Base-by-base conservation (phyloP, 192 early-diverging fungal species). In the Entomortierella lignicola region DNA sequence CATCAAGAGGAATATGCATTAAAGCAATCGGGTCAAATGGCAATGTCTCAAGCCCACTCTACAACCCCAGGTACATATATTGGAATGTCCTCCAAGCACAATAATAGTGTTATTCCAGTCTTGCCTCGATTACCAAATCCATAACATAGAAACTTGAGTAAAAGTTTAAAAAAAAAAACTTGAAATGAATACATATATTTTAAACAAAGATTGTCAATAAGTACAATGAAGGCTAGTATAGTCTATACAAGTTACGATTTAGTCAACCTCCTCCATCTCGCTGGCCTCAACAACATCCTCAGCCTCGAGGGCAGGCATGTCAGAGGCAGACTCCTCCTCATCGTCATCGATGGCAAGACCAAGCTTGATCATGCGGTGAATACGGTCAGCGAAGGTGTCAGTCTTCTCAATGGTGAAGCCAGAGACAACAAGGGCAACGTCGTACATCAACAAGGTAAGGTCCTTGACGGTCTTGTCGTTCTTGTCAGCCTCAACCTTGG, bases 381-480 rank as follows among this genome's bases (percentile, higher is more conserved):
- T 99, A 86, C 97, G 96, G 82, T 84, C 86, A 57, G 94, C 90
- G 71, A 99, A 99, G 77, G 88, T 89, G 68, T 92, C 89, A 52
- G 97, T 95, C 83, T 99, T 96, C 77, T 99, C 97, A 41, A 99
- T 92, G 52, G 88, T 87, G 93, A 99, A 99, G 79, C 98, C 98
- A 77, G 98, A 99, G 64, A 95, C 87, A 71, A 99, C 90, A 63
- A 99, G 89, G 37, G 98, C 87, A 65, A 97, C 94, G 75, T 99
- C 97, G 85, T 90, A 99, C 80, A 99, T 90, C 68, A 99, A 89
- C 87, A 91, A 91, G 80, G 94, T 94, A 55, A 99, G 86, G 82
- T 98, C 93, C 92, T 97, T 97, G 80, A 98, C 96, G 69, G 97
- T 98, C 87, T 96, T 95, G 93, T 98, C 97, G 86, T 95, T 95